Evolutionary conservation across 2,329 filamentous ascomycete species (phyloP), one percentile per base, ranked within the genome.

Genomic region (Didymella lethalis): DNA sequence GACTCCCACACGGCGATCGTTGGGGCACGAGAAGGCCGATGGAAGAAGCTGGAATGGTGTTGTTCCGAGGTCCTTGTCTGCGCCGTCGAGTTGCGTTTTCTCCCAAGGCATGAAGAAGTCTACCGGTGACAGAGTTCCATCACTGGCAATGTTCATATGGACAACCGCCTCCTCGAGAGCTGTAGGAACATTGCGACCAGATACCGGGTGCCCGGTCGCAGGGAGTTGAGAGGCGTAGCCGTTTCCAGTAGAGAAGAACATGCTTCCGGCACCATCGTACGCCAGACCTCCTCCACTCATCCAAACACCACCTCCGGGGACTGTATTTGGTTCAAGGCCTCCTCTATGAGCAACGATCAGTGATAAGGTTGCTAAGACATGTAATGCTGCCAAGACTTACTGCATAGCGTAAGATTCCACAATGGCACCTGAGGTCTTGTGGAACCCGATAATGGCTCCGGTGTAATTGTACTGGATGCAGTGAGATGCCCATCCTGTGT

Each of bases 21-120:
- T 77, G 1, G 80, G 76, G 49, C 81, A 82, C 3, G 76, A 75
- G 65, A 83, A 83, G 1, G 69, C 68, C 12, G 74, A 77, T 0
- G 81, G 80, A 10, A 83, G 67, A 1, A 83, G 60, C 61, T 79
- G 74, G 3, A 84, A 72, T 0, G 81, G 80, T 6, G 73, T 78
- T 0, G 81, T 82, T 11, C 81, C 81, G 6, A 83, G 70, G 72
- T 83, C 82, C 55, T 81, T 79, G 68, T 83, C 81, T 26, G 79
- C 80, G 34, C 81, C 82, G 62, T 83, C 81, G 3, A 84, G 69
- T 20, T 79, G 75, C n/a, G 74, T 74, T 58, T 83, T 83, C 56
- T 84, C 81, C 65, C 75, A 80, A 0, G 81, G 82, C 78, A 83
- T 83, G 67, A 84, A 84, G 61, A 83, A 84, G 64, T 83, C 81